phyloP scores from a whole-genome alignment of 495 filamentous ascomycete genomes.

The Aspergillus hancockii region DNA sequence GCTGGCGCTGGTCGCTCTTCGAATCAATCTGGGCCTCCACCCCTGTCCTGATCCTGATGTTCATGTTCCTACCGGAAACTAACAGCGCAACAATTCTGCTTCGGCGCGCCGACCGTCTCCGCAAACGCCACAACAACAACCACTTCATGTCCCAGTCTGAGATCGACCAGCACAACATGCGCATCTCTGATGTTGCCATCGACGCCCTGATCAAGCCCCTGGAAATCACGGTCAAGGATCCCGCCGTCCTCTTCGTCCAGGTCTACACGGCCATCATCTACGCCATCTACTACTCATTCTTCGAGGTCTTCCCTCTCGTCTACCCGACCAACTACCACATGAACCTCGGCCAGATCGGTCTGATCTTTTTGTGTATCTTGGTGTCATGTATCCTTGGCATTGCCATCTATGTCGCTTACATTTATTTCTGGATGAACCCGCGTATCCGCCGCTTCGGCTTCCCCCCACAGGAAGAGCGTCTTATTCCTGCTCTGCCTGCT shows the following conservation, averaged over 20 bases:
- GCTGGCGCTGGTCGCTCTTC: constrained; percentile 57
- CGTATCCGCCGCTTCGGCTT: neutral
- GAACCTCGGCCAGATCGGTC: constrained; percentile 56
- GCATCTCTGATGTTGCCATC: neutral
- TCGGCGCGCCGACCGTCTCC: constrained; percentile 38
- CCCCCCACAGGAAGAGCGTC: neutral
- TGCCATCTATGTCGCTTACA: constrained; percentile 13
- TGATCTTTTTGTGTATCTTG: constrained; percentile 63
- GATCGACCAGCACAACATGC: constrained; percentile 36
- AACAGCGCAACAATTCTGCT: constrained; percentile 49
- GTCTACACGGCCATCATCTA: constrained; percentile 63
- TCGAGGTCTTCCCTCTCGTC: constrained; percentile 71
- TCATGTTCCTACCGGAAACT: constrained; percentile 50
- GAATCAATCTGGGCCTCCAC: constrained; percentile 45
- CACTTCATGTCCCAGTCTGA: constrained; percentile 43
- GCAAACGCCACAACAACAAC: constrained; percentile 35
- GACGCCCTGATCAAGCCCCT: constrained; percentile 63
- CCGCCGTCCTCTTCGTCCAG: constrained; percentile 61
- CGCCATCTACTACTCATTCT: constrained; percentile 68
- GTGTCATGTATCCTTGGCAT: constrained; percentile 57
- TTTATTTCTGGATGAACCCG: neutral
- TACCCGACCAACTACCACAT: constrained; percentile 63
- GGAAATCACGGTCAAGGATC: constrained; percentile 63
- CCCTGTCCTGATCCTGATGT: constrained; percentile 40
- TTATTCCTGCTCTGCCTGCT: neutral